Conservation (phyloP, 306 rosid genomes). For the Vigna angularis region DNA sequence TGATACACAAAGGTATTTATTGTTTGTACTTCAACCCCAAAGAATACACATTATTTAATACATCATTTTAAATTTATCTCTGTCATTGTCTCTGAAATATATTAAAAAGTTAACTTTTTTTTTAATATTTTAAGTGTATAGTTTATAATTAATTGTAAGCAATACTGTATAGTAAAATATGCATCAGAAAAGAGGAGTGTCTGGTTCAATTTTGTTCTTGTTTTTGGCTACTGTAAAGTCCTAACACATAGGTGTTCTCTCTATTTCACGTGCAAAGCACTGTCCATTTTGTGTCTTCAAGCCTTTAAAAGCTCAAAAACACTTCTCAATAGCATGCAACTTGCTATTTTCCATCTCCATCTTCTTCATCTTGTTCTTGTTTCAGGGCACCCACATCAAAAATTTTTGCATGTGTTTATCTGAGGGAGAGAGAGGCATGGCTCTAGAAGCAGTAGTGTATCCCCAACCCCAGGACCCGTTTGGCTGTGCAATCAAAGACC, state of each 20-base stretch:
- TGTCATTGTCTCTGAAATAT: too few relatives aligned
- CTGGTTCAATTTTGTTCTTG: not conserved
- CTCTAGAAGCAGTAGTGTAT: slow-evolving; percentile 80
- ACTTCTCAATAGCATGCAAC: slow-evolving; percentile 45
- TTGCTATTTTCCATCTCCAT: not conserved
- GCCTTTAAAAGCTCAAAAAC: slow-evolving; percentile 52
- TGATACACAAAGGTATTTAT: too few relatives aligned
- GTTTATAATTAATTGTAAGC: too few relatives aligned
- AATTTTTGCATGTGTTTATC: slow-evolving; percentile 40
- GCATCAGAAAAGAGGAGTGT: too few relatives aligned
- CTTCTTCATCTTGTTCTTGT: not conserved
- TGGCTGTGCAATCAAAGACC: slow-evolving; percentile 56
- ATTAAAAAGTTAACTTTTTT: too few relatives aligned
- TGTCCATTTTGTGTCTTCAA: slow-evolving; percentile 50
- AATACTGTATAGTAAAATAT: too few relatives aligned
- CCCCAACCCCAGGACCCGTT: slow-evolving; percentile 79
- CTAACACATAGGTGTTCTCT: slow-evolving; percentile 10
- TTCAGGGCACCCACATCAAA: not conserved
- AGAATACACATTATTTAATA: too few relatives aligned
- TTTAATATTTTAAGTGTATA: too few relatives aligned
- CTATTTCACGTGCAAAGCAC: slow-evolving; percentile 74
- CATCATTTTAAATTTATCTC: too few relatives aligned
- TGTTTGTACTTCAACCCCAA: too few relatives aligned
- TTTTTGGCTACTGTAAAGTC: not conserved
- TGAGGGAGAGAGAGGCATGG: slow-evolving; percentile 57